Evolutionary conservation across 345 rosid genomes (phyloP), one percentile per base, ranked within the genome.

Genomic region (Conringia planisiliqua): DNA sequence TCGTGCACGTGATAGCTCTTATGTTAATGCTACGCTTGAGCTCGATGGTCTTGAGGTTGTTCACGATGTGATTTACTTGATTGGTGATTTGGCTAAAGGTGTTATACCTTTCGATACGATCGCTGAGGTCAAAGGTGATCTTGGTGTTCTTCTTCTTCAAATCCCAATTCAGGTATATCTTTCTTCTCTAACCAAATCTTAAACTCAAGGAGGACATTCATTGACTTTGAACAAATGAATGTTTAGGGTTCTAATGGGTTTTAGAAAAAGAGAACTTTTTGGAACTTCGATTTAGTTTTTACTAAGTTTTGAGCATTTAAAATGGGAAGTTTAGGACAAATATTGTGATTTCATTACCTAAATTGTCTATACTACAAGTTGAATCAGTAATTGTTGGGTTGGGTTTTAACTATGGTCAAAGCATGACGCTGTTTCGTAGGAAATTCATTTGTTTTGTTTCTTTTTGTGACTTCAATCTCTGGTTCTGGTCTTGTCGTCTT

Each of bases 31-130:
- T 0, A 83, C 87, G 35, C 95, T 94, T n/a, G 91, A 86, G 57
- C 82, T 91, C 35, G 78, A 94, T 56, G 98, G 90, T 30, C 79
- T 87, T 10, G 86, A 86, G 82, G 81, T 94, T 46, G 76, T 87
- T 20, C 83, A 83, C 46, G 98, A 94, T 68, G 89, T 79, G 27
- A 66, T 91, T 83, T 90, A 91, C 78, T 83, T 91, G 88, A 82
- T 91, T 20, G 83, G 80, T 61, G 97, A 94, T 82, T 79, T 85
- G 77, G 82, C 88, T 12, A 83, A 68, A 48, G 98, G 96, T 20
- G 82, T 88, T 9, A 61, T 94, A 12, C 89, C 90, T 29, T 87
- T 91, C 65, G 96, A 90, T 70, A 82, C 96, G 1, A 52, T 66
- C 43, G 84, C 93, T 16, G 29, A 44, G 54, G 85, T 94, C 50